phyloP scores from a whole-genome alignment of 306 rosid genomes.

The Pyrus pyrifolia region DNA sequence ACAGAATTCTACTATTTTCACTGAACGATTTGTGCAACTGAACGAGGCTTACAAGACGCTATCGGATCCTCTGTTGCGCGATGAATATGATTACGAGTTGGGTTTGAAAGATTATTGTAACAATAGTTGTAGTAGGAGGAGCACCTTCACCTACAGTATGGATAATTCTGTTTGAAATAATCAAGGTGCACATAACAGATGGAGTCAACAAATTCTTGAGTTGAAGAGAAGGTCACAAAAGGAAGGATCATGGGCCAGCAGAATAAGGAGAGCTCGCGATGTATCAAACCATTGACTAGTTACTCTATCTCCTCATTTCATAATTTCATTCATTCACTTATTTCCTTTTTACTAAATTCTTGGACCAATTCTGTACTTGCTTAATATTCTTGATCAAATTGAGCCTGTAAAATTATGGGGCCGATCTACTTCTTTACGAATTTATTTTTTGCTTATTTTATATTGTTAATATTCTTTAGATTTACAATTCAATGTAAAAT shows the following conservation, averaged over 20 bases:
- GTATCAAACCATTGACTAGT: neutral
- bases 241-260: conserved; percentile 37
- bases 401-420: neutral
- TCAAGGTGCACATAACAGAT: neutral
- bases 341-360: neutral
- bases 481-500: neutral
- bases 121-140: neutral
- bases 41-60: conserved; percentile 49
- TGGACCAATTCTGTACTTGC: neutral
- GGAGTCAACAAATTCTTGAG: conserved; percentile 46
- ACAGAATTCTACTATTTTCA: neutral
- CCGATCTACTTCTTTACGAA: neutral
- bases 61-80: conserved; percentile 39
- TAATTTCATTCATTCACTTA: neutral
- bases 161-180: neutral
- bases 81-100: conserved; percentile 38
- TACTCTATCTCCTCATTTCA: neutral
- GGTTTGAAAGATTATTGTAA: conserved; percentile 9
- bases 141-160: neutral
- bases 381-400: neutral
- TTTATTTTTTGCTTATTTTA: neutral
- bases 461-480: neutral
- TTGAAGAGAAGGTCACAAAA: conserved; percentile 37
- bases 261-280: conserved; percentile 27
- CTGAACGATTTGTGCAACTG: conserved; percentile 34